Conservation (phyloP, 176 grass and related monocot genomes). For the Eleusine indica region DNA sequence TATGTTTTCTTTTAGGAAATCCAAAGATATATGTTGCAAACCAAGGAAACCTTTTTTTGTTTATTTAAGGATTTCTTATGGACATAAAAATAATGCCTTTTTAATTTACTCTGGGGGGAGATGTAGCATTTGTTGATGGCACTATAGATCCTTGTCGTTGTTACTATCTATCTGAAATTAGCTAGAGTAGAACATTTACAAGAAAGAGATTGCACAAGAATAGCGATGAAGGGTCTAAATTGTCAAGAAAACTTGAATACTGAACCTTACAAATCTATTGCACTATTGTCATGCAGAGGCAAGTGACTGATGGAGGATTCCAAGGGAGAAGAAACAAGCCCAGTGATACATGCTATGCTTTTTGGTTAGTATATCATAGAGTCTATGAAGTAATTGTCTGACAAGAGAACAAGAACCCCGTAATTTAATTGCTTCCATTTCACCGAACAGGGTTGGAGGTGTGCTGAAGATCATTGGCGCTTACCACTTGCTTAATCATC, state of each 20-base stretch:
- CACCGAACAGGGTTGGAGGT: constrained; percentile 70
- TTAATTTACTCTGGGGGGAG: constrained; percentile 3
- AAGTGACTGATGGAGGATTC: constrained; percentile 71
- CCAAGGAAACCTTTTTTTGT: background rate
- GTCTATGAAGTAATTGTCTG: background rate
- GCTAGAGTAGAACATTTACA: background rate
- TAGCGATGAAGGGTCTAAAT: background rate
- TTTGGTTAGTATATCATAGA: constrained; percentile 56
- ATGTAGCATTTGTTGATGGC: background rate
- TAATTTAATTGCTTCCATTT: constrained; percentile 22
- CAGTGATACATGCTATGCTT: constrained; percentile 94
- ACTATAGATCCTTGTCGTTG: background rate
- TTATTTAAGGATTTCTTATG: constrained; percentile 1
- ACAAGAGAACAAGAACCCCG: background rate
- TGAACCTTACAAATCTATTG: constrained; percentile 18
- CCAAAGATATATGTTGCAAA: background rate
- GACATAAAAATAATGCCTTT: background rate
- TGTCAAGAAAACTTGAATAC: background rate
- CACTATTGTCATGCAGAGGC: constrained; percentile 51
- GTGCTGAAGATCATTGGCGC: constrained; percentile 77
- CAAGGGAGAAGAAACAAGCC: constrained; percentile 85
- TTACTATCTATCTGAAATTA: constrained; percentile 2
- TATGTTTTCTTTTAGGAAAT: too few relatives aligned
- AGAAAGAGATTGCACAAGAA: background rate
- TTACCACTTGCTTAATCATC: constrained; percentile 55